phyloP scores from a whole-genome alignment of 2,329 filamentous ascomycete genomes.

The Cladophialophora bantiana region DNA sequence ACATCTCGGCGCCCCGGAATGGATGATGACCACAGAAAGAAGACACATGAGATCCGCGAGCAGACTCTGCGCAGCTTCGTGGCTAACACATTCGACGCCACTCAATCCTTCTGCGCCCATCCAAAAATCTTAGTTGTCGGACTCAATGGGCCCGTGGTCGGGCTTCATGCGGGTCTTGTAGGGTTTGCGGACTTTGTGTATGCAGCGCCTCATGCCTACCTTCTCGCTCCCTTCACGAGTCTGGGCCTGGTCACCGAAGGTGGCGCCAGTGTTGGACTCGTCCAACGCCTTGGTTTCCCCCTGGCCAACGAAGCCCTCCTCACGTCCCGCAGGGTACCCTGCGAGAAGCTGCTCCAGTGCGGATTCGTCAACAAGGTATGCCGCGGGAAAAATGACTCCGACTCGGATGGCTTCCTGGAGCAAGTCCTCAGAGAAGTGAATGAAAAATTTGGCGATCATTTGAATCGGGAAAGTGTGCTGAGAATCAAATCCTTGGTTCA shows the following conservation, averaged over 20 bases:
- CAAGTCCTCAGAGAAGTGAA: conserved; percentile 81
- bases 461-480: conserved; percentile 78
- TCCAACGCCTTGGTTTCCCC: conserved; percentile 76
- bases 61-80: conserved; percentile 76
- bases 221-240: conserved; percentile 89
- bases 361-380: conserved; percentile 91
- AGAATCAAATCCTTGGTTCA: conserved; percentile 86
- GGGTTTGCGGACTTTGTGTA: conserved; percentile 93
- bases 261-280: conserved; percentile 77
- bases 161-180: conserved; percentile 82
- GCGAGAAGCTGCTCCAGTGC: conserved; percentile 73
- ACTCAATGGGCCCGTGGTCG: conserved; percentile 89
- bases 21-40: conserved; percentile 38
- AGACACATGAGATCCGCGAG: conserved; percentile 46
- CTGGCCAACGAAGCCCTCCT: conserved; percentile 92
- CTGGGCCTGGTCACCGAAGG: conserved; percentile 91
- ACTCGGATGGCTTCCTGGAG: conserved; percentile 67
- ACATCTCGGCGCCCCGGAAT: conserved; percentile 58
- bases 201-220: conserved; percentile 77
- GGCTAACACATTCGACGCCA: conserved; percentile 85
- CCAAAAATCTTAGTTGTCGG: conserved; percentile 91
- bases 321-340: conserved; percentile 79
- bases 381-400: conserved; percentile 64
- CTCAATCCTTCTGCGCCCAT: conserved; percentile 88
- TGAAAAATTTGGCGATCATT: conserved; percentile 77